These are phyloP conservation scores for Apophysomyces ossiformis DNA, from an alignment of 371 early-diverging fungal species.

Conservation along the genomic window DNA sequence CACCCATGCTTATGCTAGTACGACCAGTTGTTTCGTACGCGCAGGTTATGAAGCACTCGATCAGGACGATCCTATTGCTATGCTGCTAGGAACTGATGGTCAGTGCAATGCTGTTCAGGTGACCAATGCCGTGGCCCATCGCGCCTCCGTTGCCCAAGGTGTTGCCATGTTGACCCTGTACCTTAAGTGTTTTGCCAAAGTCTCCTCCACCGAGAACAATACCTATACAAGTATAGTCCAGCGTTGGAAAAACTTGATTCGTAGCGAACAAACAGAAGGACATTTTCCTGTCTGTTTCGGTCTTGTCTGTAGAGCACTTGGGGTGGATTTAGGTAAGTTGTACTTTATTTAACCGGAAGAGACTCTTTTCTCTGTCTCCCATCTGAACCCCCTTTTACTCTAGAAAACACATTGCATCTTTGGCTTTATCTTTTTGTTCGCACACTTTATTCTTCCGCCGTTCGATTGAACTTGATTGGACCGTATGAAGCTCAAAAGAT, in stretches of 20 bases:
- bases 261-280: constrained; percentile 60
- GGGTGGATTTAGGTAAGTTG: constrained; percentile 56
- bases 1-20: constrained; percentile 68
- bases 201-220: constrained; percentile 24
- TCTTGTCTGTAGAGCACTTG: constrained; percentile 63
- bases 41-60: constrained; percentile 60
- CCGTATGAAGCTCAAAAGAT: constrained; percentile 87
- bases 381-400: neutral
- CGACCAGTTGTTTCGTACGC: constrained; percentile 70
- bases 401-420: constrained; percentile 73
- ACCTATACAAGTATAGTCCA: constrained; percentile 35
- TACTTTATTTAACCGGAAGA: too few relatives aligned
- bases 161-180: constrained; percentile 70
- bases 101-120: constrained; percentile 62
- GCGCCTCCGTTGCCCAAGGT: constrained; percentile 77
- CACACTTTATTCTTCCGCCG: constrained; percentile 83
- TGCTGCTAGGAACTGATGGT: constrained; percentile 55
- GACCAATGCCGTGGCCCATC: constrained; percentile 68
- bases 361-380: too few relatives aligned
- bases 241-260: constrained; percentile 57
- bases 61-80: constrained; percentile 34
- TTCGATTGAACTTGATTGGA: constrained; percentile 87
- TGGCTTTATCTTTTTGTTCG: constrained; percentile 85
- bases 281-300: constrained; percentile 79
- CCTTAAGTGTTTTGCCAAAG: constrained; percentile 54